Percentiles rank a stretch among this genome's conserved stretches.
Conservation (phyloP, 208 protist species). For the Acanthamoeba triangularis region DNA sequence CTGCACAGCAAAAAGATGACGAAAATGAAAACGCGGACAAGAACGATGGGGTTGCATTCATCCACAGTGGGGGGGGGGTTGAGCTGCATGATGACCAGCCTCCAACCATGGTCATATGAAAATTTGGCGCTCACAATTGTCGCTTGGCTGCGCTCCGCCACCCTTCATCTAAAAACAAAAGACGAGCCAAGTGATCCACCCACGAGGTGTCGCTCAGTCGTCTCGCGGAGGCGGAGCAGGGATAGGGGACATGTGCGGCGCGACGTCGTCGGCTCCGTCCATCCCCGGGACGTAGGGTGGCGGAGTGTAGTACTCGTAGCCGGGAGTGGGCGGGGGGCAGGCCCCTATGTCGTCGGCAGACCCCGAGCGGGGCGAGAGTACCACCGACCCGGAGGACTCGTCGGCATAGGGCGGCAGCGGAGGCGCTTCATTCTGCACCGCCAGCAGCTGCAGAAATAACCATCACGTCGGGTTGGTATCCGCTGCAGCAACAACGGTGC, state of each 20-base stretch:
- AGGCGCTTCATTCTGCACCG: slow-evolving; percentile 10
- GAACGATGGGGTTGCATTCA: too few species aligned
- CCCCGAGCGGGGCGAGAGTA: neutral
- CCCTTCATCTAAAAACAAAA: too few species aligned
- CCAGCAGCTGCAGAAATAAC: neutral
- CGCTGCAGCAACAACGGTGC: neutral
- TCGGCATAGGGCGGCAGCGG: slow-evolving; percentile 14
- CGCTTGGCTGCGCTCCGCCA: too few species aligned
- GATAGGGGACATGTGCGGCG: slow-evolving; percentile 19
- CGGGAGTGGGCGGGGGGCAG: neutral
- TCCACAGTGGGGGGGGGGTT: too few species aligned
- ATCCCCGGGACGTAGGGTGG: neutral
- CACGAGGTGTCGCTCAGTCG: too few species aligned
- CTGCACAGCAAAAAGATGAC: neutral
- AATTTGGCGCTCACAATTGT: too few species aligned
- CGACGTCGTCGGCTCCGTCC: neutral
- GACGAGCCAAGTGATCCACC: too few species aligned
- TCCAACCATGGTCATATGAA: too few species aligned
- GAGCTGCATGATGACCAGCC: too few species aligned
- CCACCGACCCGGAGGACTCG: neutral
- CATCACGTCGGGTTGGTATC: too few species aligned
- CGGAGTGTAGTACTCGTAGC: neutral
- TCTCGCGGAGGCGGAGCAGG: neutral
- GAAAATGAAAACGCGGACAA: too few species aligned
- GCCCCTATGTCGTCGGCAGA: neutral